Percentiles rank a stretch among this genome's conserved stretches.
phyloP scores from a whole-genome alignment of 1,284 basidiomycete species.

The Cryptococcus floricola region DNA sequence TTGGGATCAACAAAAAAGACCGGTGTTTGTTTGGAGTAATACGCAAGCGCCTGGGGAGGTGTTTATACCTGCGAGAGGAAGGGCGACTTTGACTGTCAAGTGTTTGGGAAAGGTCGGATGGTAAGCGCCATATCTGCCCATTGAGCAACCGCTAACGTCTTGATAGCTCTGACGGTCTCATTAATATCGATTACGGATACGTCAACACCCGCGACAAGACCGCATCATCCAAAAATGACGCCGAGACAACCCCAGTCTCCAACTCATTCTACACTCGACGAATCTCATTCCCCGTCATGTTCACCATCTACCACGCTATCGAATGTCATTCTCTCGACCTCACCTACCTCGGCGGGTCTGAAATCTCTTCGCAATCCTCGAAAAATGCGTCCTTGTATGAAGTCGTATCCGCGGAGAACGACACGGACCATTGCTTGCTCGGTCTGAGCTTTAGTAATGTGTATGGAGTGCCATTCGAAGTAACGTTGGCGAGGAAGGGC shows the following conservation, averaged over 20 bases:
- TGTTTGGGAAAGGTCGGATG: constrained; percentile 88
- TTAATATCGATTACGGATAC: constrained; percentile 80
- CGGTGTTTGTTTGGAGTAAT: constrained; percentile 72
- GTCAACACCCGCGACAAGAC: constrained; percentile 51
- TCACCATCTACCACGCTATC: constrained; percentile 90
- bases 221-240: constrained; percentile 21
- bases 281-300: constrained; percentile 74
- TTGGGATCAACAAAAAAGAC: constrained; percentile 69
- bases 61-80: constrained; percentile 66
- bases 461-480: constrained; percentile 82
- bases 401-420: constrained; percentile 48
- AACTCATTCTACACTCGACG: constrained; percentile 71
- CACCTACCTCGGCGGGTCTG: constrained; percentile 46
- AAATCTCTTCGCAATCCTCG: neutral
- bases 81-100: constrained; percentile 62
- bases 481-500: constrained; percentile 56
- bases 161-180: constrained; percentile 65
- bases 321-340: constrained; percentile 78
- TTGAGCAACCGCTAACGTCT: neutral
- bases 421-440: constrained; percentile 73
- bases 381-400: neutral
- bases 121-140: constrained; percentile 52
- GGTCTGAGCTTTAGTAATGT: constrained; percentile 82
- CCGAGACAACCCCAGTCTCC: constrained; percentile 28
- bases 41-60: constrained; percentile 25